Percentiles rank a stretch among this genome's conserved stretches.
Evolutionary conservation across 768 basidiomycete genomes (phyloP).

Genomic region (Serpula lacrymans): DNA sequence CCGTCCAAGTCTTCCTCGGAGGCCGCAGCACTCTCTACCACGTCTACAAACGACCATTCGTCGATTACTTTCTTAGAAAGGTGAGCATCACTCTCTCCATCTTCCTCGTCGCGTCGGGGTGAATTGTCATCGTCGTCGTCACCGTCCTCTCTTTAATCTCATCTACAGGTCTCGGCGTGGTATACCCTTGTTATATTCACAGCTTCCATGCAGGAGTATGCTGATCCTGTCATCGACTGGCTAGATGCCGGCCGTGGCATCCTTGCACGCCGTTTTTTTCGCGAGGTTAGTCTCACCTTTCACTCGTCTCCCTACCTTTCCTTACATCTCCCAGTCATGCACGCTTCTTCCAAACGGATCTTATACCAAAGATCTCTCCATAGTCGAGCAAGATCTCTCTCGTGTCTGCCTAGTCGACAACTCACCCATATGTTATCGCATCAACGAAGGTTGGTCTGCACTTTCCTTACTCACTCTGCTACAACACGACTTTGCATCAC

Average conservation of each 20-base stretch:
- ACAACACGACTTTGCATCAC: not conserved
- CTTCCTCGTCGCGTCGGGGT: not conserved
- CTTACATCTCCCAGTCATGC: conserved; percentile 64
- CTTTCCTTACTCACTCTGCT: not conserved
- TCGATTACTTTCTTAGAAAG: conserved; percentile 91
- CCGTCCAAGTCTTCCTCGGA: conserved; percentile 89
- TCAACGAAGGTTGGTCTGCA: conserved; percentile 78
- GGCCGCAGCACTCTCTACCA: conserved; percentile 92
- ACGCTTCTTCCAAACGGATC: conserved; percentile 89
- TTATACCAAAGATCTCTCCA: conserved; percentile 88
- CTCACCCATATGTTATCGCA: conserved; percentile 86
- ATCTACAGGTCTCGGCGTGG: conserved; percentile 86
- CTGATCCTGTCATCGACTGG: conserved; percentile 99
- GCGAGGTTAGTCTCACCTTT: conserved; percentile 65
- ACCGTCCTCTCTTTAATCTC: conserved; percentile 6
- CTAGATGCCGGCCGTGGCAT: conserved; percentile 93
- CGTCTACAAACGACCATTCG: conserved; percentile 97
- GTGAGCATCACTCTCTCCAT: conserved; percentile 35
- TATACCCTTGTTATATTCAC: conserved; percentile 99
- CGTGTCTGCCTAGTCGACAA: conserved; percentile 95
- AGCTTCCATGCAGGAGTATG: conserved; percentile 98
- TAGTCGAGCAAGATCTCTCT: conserved; percentile 88
- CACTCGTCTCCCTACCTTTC: conserved; percentile 5
- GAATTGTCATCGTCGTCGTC: not conserved
- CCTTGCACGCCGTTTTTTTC: conserved; percentile 82